Conservation (phyloP, 2,329 filamentous ascomycete genomes). For the Tolypocladium capitatum region DNA sequence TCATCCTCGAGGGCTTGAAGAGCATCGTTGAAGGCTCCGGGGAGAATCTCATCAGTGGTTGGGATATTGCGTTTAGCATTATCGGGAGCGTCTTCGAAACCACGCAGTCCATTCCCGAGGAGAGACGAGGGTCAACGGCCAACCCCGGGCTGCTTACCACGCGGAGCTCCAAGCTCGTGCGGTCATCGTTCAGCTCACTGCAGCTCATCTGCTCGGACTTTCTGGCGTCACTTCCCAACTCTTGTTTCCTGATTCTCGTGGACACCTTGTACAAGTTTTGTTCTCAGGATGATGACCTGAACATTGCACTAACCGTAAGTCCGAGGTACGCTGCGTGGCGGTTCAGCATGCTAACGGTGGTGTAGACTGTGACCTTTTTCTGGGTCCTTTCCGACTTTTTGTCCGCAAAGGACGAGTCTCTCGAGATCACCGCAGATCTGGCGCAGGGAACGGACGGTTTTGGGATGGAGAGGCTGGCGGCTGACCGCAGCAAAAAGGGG, state of each 20-base stretch:
- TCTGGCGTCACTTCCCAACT: constrained; percentile 55
- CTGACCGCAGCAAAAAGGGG: constrained; percentile 42
- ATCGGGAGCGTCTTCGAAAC: constrained; percentile 66
- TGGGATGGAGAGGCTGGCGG: constrained; percentile 46
- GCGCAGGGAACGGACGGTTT: constrained; percentile 33
- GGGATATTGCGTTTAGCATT: constrained; percentile 75
- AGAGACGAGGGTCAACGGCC: constrained; percentile 14
- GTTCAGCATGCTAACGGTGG: not conserved
- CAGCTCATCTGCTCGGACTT: constrained; percentile 96
- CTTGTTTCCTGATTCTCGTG: constrained; percentile 64
- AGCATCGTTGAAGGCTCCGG: constrained; percentile 78
- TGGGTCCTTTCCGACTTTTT: constrained; percentile 92
- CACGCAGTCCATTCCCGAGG: constrained; percentile 20
- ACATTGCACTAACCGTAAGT: constrained; percentile 78
- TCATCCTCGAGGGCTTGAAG: constrained; percentile 67
- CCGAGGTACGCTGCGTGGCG: not conserved
- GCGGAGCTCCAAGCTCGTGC: constrained; percentile 61
- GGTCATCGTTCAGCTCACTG: constrained; percentile 76
- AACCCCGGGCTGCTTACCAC: constrained; percentile 30
- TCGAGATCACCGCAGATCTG: constrained; percentile 44
- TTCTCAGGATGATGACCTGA: constrained; percentile 79
- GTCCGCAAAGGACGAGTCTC: constrained; percentile 42
- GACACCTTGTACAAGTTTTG: constrained; percentile 85
- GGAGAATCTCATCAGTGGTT: constrained; percentile 69
- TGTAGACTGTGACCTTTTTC: constrained; percentile 78